Conservation (phyloP, 2,329 filamentous ascomycete species). For the Neocucurbitaria cava region DNA sequence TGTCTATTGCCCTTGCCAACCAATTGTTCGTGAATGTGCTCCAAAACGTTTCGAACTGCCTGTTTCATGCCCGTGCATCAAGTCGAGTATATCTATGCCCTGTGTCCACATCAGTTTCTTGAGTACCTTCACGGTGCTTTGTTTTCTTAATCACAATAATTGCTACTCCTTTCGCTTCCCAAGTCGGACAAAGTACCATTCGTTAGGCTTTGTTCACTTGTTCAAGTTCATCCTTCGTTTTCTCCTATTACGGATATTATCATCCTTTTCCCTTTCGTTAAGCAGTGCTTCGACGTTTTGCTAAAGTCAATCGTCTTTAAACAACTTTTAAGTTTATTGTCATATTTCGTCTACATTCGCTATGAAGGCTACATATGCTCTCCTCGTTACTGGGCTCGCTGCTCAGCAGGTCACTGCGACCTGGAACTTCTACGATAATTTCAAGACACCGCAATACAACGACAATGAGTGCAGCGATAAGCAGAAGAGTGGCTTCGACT, state of each 20-base stretch:
- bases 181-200: slow-evolving; percentile 44
- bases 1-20: slow-evolving; percentile 17
- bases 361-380: slow-evolving; percentile 53
- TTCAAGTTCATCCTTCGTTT: slow-evolving; percentile 29
- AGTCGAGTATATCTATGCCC: slow-evolving; percentile 34
- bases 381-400: slow-evolving; percentile 57
- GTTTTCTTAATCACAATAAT: slow-evolving; percentile 23
- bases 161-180: slow-evolving; percentile 24
- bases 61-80: slow-evolving; percentile 34
- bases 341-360: slow-evolving; percentile 33
- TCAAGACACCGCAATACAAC: slow-evolving; percentile 73
- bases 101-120: slow-evolving; percentile 22
- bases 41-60: slow-evolving; percentile 28
- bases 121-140: slow-evolving; percentile 14
- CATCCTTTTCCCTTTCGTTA: slow-evolving; percentile 27
- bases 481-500: slow-evolving; percentile 76
- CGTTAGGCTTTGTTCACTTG: slow-evolving; percentile 47
- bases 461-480: slow-evolving; percentile 78
- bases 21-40: slow-evolving; percentile 11
- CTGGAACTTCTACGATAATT: slow-evolving; percentile 62
- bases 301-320: slow-evolving; percentile 8
- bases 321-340: slow-evolving; percentile 16
- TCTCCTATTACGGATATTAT: slow-evolving; percentile 21
- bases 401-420: slow-evolving; percentile 55
- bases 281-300: slow-evolving; percentile 25